Conservation (phyloP, 257 asterid genomes). For the Mentha longifolia region DNA sequence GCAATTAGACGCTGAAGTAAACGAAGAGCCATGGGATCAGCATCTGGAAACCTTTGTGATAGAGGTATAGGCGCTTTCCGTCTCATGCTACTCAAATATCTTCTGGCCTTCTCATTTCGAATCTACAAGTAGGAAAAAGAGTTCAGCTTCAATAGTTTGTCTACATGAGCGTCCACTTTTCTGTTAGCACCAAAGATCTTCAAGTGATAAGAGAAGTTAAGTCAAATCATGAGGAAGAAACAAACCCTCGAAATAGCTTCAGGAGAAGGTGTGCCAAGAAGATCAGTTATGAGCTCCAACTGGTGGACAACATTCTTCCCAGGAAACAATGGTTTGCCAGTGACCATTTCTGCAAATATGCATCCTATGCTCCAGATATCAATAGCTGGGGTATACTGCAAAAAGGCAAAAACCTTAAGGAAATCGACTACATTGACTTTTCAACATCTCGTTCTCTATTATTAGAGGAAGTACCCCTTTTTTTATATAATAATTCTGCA, state of each 20-base stretch:
- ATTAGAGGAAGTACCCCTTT: background rate
- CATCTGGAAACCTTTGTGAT: constrained; percentile 71
- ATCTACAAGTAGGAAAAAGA: constrained; percentile 53
- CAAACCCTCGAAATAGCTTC: constrained; percentile 88
- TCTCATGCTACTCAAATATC: constrained; percentile 86
- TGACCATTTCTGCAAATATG: constrained; percentile 87
- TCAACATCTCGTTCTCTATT: background rate
- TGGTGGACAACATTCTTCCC: constrained; percentile 90
- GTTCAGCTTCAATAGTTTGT: background rate
- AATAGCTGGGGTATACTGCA: constrained; percentile 93
- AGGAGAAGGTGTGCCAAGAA: constrained; percentile 83
- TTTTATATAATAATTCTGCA: background rate
- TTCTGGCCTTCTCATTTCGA: constrained; percentile 90
- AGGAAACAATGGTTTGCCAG: constrained; percentile 87
- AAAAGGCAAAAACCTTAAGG: constrained; percentile 22
- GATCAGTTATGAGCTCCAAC: constrained; percentile 91
- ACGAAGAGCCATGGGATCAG: constrained; percentile 89
- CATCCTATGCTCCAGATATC: constrained; percentile 99
- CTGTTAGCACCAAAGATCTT: background rate
- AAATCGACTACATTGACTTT: background rate
- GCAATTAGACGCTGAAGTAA: constrained; percentile 82
- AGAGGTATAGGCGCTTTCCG: constrained; percentile 72
- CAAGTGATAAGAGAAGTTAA: background rate
- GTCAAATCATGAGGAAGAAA: constrained; percentile 31
- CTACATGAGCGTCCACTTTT: background rate